Conservation (phyloP, 805 yeast genomes). For the Sungouiella blattae region DNA sequence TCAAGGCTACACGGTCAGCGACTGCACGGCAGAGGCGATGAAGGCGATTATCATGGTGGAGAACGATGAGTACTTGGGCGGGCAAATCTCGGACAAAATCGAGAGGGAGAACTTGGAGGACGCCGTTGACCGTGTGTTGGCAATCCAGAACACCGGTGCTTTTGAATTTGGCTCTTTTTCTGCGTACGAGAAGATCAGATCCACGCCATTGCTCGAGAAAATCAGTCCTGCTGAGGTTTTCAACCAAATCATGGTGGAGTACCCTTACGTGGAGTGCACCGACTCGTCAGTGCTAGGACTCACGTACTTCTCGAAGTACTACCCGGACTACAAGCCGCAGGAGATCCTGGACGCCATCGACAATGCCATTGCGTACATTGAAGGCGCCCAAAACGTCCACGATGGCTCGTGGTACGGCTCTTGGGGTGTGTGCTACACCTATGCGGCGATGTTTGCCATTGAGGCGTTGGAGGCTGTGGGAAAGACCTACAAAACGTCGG, state of each 20-base stretch:
- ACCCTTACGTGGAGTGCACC: constrained; percentile 97
- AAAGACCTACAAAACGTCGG: constrained; percentile 57
- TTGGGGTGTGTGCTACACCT: constrained; percentile 96
- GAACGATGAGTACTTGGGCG: constrained; percentile 49
- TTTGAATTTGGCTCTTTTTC: constrained; percentile 91
- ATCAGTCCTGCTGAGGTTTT: constrained; percentile 97
- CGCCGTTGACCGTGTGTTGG: constrained; percentile 73
- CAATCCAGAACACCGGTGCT: constrained; percentile 72
- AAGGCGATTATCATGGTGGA: constrained; percentile 93
- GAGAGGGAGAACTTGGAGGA: constrained; percentile 51
- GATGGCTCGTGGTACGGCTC: constrained; percentile 99
- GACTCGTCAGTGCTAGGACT: constrained; percentile 92
- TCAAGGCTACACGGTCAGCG: constrained; percentile 96
- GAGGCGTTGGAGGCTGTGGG: constrained; percentile 82
- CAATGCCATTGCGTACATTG: constrained; percentile 71
- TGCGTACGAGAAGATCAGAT: constrained; percentile 82
- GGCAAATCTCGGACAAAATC: constrained; percentile 40
- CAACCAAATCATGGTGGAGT: constrained; percentile 97
- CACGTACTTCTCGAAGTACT: constrained; percentile 66
- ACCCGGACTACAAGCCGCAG: constrained; percentile 56
- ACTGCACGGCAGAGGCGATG: constrained; percentile 93
- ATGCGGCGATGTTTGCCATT: constrained; percentile 96
- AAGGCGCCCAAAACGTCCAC: constrained; percentile 50
- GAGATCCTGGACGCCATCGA: constrained; percentile 70
- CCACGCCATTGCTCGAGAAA: constrained; percentile 69